Conservation (phyloP, 2,329 filamentous ascomycete genomes). For the Pleomassaria siparia region DNA sequence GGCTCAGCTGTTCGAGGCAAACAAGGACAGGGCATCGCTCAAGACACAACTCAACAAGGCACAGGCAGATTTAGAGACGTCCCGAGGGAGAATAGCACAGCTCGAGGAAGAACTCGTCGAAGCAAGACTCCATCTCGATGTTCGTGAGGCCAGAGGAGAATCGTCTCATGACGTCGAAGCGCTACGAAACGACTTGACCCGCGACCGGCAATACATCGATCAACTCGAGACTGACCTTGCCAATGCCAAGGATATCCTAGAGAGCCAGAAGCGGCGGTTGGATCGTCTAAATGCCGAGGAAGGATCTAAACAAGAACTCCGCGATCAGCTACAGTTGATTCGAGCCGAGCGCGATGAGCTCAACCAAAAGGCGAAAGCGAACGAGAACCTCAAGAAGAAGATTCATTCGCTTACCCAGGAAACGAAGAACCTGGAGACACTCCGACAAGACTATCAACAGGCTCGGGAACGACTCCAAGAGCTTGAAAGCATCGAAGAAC, state of each 20-base stretch:
- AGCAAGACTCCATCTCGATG: constrained; percentile 49
- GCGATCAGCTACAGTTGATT: constrained; percentile 53
- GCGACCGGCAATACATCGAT: constrained; percentile 53
- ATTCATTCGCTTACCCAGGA: constrained; percentile 53
- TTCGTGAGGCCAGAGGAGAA: constrained; percentile 38
- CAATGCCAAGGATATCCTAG: constrained; percentile 46
- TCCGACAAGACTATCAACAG: constrained; percentile 49
- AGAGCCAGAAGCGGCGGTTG: constrained; percentile 50
- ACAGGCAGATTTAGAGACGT: constrained; percentile 46
- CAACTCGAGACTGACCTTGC: constrained; percentile 52
- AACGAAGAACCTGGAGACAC: constrained; percentile 45
- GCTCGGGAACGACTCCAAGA: constrained; percentile 49
- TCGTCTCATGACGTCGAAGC: constrained; percentile 48
- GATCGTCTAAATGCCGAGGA: constrained; percentile 46
- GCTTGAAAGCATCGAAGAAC: constrained; percentile 48
- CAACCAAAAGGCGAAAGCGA: constrained; percentile 51
- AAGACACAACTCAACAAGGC: constrained; percentile 44
- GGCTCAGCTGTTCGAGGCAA: constrained; percentile 52
- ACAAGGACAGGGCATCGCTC: constrained; percentile 49
- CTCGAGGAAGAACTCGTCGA: constrained; percentile 53
- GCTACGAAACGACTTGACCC: constrained; percentile 47
- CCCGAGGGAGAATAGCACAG: constrained; percentile 45
- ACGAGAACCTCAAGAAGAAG: constrained; percentile 57
- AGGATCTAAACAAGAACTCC: constrained; percentile 51
- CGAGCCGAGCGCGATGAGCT: constrained; percentile 53